Evolutionary conservation across 2,329 filamentous ascomycete species (phyloP), one percentile per base, ranked within the genome.

Genomic region (Penicillium corylophilum): DNA sequence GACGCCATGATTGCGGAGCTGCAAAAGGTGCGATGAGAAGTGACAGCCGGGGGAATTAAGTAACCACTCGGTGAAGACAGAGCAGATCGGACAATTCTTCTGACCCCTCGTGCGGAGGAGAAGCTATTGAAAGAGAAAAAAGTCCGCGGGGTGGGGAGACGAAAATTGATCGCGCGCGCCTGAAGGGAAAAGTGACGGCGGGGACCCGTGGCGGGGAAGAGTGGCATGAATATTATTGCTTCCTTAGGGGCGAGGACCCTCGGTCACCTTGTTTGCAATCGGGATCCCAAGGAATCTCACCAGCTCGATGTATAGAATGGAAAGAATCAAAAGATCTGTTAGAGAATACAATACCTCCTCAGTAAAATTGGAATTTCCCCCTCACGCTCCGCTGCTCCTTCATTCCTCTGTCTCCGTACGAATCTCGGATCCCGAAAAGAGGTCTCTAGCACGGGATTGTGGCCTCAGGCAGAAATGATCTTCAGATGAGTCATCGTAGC

Each of bases 1-100:
- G 82, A 84, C 62, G 90, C 93, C 64, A 85, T 84, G 92, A 96
- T 97, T 69, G 76, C 79, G 74, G 81, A 84, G 62, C 70, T 77
- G 57, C 78, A 79, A 67, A 85, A 82, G 35, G 48, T 61, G 48
- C 68, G 68, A 50, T 49, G 59, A 50, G 53, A 50, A 54, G 56
- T 48, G 53, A 48, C 53, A 46, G 55, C 48, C 51, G 46, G 45
- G 47, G 44, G 55, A 46, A 44, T 56, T 56, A 59, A 58, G 51
- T 57, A 56, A 48, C 51, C 47, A 50, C 53, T 49, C 43, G 54
- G 46, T 48, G 54, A 45, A 56, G 60, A 51, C 29, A 38, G 46
- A 56, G 41, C 49, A 40, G 46, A 59, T 33, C 41, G 54, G 42
- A 57, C 44, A 57, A 47, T 40, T 43, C 46, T 48, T 55, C 57